Base-by-base conservation (phyloP, 2,329 filamentous ascomycete species). In the Arthroderma sp. region DNA sequence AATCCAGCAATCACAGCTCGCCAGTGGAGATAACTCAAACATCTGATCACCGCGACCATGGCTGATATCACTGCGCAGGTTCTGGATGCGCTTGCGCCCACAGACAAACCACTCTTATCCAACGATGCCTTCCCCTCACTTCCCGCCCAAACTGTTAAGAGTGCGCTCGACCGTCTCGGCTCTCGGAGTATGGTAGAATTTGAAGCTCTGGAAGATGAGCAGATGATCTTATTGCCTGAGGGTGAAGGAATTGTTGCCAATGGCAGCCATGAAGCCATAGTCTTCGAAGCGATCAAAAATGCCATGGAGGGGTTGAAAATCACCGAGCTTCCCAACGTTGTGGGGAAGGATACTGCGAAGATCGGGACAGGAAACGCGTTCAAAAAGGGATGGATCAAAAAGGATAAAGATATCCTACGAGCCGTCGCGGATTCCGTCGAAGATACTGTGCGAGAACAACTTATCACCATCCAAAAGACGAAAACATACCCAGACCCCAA, bases 321-420 rank as follows among this genome's bases (percentile, higher is more conserved):
- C 48, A 69, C 75, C 52, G 84, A 89, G 53, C 69, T 88, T 46
- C 67, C 69, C 30, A 63, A 63, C 43, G 57, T 69, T 44, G 64
- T 69, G 38, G 66, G 66, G 43, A 67, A 69, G 55, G 66, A 68
- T 29, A 65, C 62, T 41, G 67, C 67, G 46, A 69, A 69, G 68
- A 72, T 95, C 49, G 91, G 91, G n/a, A 83, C 91, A 62, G 87
- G 87, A 56, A 94, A 91, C 69, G 89, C 89, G 31, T 94, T 96
- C 71, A 93, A 76, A 64, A 70, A 73, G 56, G 77, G 76, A 52
- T 81, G 78, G 78, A 73, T 81, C 49, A 79, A 78, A 61, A 81
- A 80, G 59, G 73, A 78, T 51, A 68, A 69, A 39, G 70, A 78
- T 47, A 65, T 72, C 42, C 62, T 79, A 48, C 69, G 74, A 47